phyloP scores from a whole-genome alignment of 257 asterid species.

The Nicotiana knightiana region DNA sequence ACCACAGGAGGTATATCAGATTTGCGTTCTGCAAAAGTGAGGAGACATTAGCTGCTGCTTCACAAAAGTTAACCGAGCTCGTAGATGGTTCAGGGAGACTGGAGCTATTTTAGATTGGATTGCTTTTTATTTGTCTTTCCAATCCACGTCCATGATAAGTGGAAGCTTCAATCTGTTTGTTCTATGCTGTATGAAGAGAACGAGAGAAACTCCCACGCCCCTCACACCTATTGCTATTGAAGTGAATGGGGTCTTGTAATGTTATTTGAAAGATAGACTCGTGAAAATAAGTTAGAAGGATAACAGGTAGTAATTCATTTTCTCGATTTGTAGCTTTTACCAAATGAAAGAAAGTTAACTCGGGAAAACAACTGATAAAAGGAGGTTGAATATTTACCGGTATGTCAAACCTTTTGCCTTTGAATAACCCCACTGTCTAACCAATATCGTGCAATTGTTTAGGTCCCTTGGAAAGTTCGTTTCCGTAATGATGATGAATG shows the following conservation, averaged over 20 bases:
- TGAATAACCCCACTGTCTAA: neutral
- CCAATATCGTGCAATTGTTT: neutral
- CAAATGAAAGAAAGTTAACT: neutral
- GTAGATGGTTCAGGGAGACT: conserved; percentile 40
- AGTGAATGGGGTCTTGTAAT: neutral
- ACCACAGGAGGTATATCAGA: conserved; percentile 43
- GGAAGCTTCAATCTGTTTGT: neutral
- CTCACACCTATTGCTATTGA: neutral
- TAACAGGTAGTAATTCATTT: neutral
- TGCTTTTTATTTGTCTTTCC: neutral
- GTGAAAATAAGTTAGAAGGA: neutral
- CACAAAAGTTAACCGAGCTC: conserved; percentile 39
- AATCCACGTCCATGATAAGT: neutral
- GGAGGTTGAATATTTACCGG: neutral
- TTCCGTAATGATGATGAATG: neutral
- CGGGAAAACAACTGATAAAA: neutral
- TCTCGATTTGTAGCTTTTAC: neutral
- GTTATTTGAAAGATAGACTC: neutral
- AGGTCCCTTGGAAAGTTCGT: neutral
- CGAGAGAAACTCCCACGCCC: neutral
- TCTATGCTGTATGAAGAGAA: neutral
- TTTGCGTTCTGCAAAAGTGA: conserved; percentile 83
- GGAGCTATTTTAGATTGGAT: conserved; percentile 32
- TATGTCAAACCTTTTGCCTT: neutral
- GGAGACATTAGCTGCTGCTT: conserved; percentile 61